Evolutionary conservation across 306 rosid species (phyloP), one percentile per base, ranked within the genome.

Genomic region (Ceratonia siliqua): DNA sequence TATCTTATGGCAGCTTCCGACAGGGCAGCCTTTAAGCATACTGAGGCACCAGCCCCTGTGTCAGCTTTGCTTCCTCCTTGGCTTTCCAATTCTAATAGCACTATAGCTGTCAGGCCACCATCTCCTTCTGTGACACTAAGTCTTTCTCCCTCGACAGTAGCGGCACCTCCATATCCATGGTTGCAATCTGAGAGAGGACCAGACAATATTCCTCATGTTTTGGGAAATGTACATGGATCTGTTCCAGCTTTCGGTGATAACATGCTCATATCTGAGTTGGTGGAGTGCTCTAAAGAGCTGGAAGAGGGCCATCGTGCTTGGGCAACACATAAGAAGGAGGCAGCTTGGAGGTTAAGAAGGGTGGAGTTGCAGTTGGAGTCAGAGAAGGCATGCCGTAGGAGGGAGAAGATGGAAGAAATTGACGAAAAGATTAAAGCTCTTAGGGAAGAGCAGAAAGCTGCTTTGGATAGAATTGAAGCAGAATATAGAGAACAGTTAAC

Each of bases 301-400:
- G 97, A 91, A 8, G 98, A 94, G 73, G 93, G 90, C 62, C 92
- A 94, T 57, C 89, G 83, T 32, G 96, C 97, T 8, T 91, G 89
- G 88, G 83, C 90, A 4, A 86, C 91, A 0, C 98, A 94, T 62
- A 91, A 90, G 82, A 94, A 94, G 87, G 98, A 94, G 66, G 89
- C 90, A 0, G 81, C 91, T 0, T 94, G 98, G 98, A 83, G 96
- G 77, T 83, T 94, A 79, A 91, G 96, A 30, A 74, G 98, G 64
- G 92, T 91, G 61, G 98, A 94, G 84, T 41, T 91, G 87, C 98
- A 94, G 79, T 54, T 94, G 77, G 98, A 94, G 68, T 89, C 98
- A 0, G 98, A 94, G 90, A 91, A 91, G 80, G 91, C 90, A 0
- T 42, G 86, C 22, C 85, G 96, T 21, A 85, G 89, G 79, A 84